Percentiles rank a stretch among this genome's conserved stretches.
phyloP scores from a whole-genome alignment of 2,329 filamentous ascomycete genomes.

The Pseudomassariella vexata region DNA sequence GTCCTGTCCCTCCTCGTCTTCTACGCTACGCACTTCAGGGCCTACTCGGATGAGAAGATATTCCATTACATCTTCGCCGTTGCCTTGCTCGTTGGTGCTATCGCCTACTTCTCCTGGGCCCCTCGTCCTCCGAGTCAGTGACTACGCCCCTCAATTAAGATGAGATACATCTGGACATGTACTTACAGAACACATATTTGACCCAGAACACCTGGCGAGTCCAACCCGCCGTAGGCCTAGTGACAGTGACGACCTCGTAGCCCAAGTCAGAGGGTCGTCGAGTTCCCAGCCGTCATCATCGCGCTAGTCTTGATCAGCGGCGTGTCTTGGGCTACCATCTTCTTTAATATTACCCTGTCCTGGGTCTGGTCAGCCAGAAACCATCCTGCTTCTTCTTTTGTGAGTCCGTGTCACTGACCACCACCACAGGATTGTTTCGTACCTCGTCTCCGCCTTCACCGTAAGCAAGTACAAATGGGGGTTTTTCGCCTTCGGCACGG shows the following conservation, averaged over 20 bases:
- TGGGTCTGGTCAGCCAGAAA: constrained; percentile 42
- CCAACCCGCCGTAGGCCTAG: too few relatives aligned
- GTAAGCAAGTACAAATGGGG: constrained; percentile 50
- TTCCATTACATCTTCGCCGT: constrained; percentile 52
- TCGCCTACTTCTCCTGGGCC: constrained; percentile 47
- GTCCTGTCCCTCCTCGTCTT: constrained; percentile 37
- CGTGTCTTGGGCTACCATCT: constrained; percentile 50
- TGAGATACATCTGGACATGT: too few relatives aligned
- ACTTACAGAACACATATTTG: too few relatives aligned
- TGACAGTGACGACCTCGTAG: not conserved
- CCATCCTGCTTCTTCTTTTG: not conserved
- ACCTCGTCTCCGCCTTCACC: constrained; percentile 43
- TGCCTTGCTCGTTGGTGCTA: constrained; percentile 40
- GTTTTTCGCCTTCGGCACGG: constrained; percentile 47
- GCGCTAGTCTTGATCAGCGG: constrained; percentile 45
- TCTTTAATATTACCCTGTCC: constrained; percentile 41
- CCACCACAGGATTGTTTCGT: constrained; percentile 41
- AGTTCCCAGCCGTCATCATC: constrained; percentile 39
- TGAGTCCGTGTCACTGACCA: not conserved
- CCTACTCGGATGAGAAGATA: constrained; percentile 42
- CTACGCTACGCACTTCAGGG: constrained; percentile 33
- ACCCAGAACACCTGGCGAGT: too few relatives aligned
- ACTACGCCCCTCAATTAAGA: too few relatives aligned
- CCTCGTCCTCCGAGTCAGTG: too few relatives aligned
- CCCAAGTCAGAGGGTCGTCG: too few relatives aligned